These are phyloP conservation scores for Rhipidocladum racemiflorum DNA, from an alignment of 176 grass and related monocot species.

Conservation along the genomic window DNA sequence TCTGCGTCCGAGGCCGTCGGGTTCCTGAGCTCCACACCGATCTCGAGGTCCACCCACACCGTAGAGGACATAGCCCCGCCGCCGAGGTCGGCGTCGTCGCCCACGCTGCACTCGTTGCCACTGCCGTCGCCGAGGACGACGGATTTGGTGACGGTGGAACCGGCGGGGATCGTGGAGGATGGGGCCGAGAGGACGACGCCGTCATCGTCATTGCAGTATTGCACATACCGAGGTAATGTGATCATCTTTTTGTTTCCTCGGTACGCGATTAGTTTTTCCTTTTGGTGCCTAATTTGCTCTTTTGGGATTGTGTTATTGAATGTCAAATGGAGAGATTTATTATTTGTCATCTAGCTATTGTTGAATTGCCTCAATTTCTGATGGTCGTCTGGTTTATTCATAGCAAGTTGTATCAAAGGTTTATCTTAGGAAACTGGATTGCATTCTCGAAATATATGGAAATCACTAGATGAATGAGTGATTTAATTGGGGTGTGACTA, in stretches of 20 bases:
- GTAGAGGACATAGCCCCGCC: constrained; percentile 42
- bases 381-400: neutral
- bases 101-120: constrained; percentile 51
- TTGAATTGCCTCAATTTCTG: neutral
- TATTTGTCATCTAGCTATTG: no score
- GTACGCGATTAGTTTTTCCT: no score
- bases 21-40: neutral
- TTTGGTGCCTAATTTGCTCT: no score
- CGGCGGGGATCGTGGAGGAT: neutral
- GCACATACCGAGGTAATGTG: constrained; percentile 34
- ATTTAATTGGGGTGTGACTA: neutral
- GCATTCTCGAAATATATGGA: neutral
- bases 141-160: neutral
- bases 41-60: constrained; percentile 47
- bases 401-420: neutral
- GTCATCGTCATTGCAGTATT: neutral
- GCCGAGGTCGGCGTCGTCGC: constrained; percentile 54
- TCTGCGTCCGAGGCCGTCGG: constrained; percentile 26
- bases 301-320: neutral
- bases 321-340: no score
- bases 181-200: constrained; percentile 16
- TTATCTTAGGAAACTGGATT: neutral
- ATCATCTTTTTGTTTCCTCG: no score
- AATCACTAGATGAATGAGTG: neutral
- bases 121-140: constrained; percentile 47